Base-by-base conservation (phyloP, 1,139 yeast species). In the Yamadazyma dushanensis region DNA sequence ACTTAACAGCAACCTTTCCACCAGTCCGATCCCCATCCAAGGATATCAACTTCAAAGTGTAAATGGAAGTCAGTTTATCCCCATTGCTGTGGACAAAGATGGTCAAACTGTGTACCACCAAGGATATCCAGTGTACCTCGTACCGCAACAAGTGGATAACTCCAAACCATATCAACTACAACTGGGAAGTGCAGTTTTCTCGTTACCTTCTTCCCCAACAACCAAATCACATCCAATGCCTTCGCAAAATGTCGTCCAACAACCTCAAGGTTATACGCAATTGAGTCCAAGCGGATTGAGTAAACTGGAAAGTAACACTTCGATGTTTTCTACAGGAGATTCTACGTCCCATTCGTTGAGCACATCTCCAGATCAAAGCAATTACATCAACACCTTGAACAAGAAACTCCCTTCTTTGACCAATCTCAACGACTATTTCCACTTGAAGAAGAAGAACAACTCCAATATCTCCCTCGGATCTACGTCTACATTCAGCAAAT, bases 31-130 rank as follows among this genome's bases (percentile, higher is more conserved):
- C 22, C 31, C 34, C 14, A 25, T 31, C 26, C 34, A 31, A 13
- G 20, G 34, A 13, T 22, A 14, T 17, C 34, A 26, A 14, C 9
- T 26, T 3, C 35, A 26, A 21, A 26, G 17, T 15, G 27, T 32
- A 20, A 34, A 32, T 18, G 43, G 43, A 8, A 32, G 33, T 19
- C 35, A 32, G 28, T 37, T 36, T 14, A 39, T 63, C 17, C 66
- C 68, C 3, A 56, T 64, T 15, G 50, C 64, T 5, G 51, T 64
- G 13, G 69, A 64, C 47, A 52, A 59, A 32, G 61, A 61, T 41
- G 71, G 71, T 4, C 58, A 59, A 40, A 59, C 60, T 15, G 53
- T 61, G 33, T 64, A 62, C 44, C 67, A 58, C 40, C 59, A 63
- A 29, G 46, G 45, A 20, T 59, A 60, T 32, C 70, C 72, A 2